Percentiles rank a stretch among this genome's conserved stretches.
phyloP scores from a whole-genome alignment of 2,329 filamentous ascomycete genomes.

The Trichophaea hybrida region DNA sequence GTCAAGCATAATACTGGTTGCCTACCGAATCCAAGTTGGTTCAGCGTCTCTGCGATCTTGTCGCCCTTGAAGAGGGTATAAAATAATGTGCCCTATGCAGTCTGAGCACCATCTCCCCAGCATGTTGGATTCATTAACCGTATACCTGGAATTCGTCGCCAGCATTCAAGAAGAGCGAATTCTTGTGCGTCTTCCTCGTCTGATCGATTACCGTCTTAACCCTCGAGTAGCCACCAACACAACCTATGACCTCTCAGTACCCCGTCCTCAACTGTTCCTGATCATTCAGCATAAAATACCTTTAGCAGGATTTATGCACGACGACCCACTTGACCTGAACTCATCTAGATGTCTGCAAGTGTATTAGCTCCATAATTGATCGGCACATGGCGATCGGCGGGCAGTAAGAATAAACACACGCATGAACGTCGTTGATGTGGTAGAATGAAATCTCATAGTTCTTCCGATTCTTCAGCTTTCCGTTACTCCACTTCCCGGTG shows the following conservation, averaged over 20 bases:
- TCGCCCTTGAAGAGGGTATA: conserved; percentile 52
- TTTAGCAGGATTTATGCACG: conserved; percentile 42
- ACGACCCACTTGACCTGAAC: conserved; percentile 46
- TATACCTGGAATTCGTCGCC: conserved; percentile 59
- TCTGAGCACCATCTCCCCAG: not conserved
- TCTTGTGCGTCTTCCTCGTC: conserved; percentile 43
- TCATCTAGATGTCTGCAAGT: conserved; percentile 42
- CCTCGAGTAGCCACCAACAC: conserved; percentile 50
- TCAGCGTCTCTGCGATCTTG: conserved; percentile 53
- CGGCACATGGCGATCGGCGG: too few relatives aligned
- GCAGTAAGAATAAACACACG: conserved; percentile 26
- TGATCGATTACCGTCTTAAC: conserved; percentile 47
- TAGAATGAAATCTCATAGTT: conserved; percentile 50
- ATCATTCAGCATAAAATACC: conserved; percentile 26
- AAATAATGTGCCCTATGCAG: conserved; percentile 43
- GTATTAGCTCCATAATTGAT: not conserved
- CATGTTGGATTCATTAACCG: not conserved
- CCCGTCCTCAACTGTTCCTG: not conserved
- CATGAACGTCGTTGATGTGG: conserved; percentile 56
- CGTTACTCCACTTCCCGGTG: not conserved
- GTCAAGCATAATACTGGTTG: not conserved
- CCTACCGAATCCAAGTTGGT: conserved; percentile 44
- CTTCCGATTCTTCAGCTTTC: conserved; percentile 28
- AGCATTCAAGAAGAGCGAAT: conserved; percentile 49
- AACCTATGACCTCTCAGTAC: conserved; percentile 30